Evolutionary conservation across 2,329 filamentous ascomycete species (phyloP).

Genomic region (Alternaria sp.): DNA sequence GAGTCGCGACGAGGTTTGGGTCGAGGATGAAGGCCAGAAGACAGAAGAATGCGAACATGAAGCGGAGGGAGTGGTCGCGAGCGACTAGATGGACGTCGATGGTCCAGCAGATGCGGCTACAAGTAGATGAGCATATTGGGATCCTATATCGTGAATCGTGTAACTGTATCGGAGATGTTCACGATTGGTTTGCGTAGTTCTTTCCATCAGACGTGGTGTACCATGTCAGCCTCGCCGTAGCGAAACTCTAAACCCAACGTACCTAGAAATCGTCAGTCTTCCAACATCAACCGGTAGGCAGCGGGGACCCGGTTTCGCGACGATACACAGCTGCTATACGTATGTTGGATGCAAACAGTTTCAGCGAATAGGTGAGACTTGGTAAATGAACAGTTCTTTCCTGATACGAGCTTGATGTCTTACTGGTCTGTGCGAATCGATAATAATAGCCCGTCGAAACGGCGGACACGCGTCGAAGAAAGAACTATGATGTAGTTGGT

Average conservation of each 20-base stretch:
- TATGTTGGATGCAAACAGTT: background rate
- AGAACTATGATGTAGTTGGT: background rate
- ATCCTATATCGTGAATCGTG: background rate
- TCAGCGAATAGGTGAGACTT: background rate
- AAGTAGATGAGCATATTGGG: background rate
- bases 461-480: background rate
- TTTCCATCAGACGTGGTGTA: background rate
- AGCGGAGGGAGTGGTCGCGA: background rate
- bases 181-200: background rate
- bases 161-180: too few species aligned
- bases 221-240: background rate
- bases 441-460: background rate
- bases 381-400: background rate
- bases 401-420: background rate
- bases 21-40: background rate
- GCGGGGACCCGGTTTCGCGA: constrained; percentile 2
- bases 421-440: constrained; percentile 5
- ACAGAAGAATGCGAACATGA: background rate
- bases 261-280: background rate
- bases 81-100: background rate
- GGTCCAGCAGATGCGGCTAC: background rate
- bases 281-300: background rate
- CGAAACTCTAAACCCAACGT: background rate
- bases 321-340: background rate
- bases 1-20: background rate